Evolutionary conservation across 2,329 filamentous ascomycete species (phyloP), one percentile per base, ranked within the genome.

Genomic region (Colletotrichum sp.): DNA sequence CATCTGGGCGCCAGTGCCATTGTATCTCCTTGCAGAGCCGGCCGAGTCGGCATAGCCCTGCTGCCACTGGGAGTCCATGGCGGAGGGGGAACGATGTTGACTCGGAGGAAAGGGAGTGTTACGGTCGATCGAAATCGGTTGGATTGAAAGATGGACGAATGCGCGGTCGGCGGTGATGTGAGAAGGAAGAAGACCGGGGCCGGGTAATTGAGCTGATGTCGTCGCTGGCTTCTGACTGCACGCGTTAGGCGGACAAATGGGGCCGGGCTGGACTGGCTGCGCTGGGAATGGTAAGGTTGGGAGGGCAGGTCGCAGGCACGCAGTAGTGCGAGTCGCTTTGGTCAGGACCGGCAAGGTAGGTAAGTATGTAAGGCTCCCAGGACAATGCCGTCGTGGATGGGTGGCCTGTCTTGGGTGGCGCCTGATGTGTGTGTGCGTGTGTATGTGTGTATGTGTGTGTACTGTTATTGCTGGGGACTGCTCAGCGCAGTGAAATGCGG

Each of bases 11-110:
- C 73, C 64, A 78, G 82, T 85, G 79, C 89, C 89, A 85, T 91
- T 92, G 84, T 92, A 93, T 86, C 93, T 91, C 86, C 91, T 89
- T 82, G 92, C 89, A 83, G 90, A 89, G 82, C 89, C 89, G 81
- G 90, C 85, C 83, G 92, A 87, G 85, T 94, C 93, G 84, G 90
- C 87, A 85, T 95, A 95, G 78, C 90, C 85, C 87, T 93, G 91
- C 88, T 93, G 87, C 87, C 81, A 80, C 79, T 81, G 83, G 71
- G 85, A 85, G 83, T 90, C 89, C 89, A 90, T 90, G 82, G 83
- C 81, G 82, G 81, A 79, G 26, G 39, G 34, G 72, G 68, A 62
- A 71, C 71, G 63, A 75, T 73, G 77, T 70, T 65, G 74, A 49
- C 68, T 64, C 49, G 70, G 68, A 57, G 60, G 75, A 62, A 60